These are phyloP conservation scores for Phaeosphaeriaceae sp. DNA, from an alignment of 2,329 filamentous ascomycete genomes.

Conservation along the genomic window DNA sequence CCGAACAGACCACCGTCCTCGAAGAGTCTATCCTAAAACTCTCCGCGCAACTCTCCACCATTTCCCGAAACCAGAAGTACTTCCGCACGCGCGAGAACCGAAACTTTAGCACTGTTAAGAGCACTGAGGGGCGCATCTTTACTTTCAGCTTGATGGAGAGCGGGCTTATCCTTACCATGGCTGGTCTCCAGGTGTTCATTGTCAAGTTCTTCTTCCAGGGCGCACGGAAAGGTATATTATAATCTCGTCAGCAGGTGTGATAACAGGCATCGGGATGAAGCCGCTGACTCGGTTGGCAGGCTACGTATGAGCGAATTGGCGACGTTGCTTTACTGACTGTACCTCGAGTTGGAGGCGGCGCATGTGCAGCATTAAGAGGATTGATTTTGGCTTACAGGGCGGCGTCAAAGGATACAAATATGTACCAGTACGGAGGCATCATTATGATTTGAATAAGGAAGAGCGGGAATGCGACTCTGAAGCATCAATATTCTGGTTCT, in stretches of 20 bases:
- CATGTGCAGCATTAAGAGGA: background rate
- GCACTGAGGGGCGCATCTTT: constrained; percentile 93
- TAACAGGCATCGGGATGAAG: constrained; percentile 2
- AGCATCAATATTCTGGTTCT: background rate
- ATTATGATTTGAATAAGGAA: background rate
- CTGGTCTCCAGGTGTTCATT: constrained; percentile 93
- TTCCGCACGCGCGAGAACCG: constrained; percentile 98
- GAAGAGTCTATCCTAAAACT: constrained; percentile 97
- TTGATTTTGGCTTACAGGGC: background rate
- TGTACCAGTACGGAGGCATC: constrained; percentile 1
- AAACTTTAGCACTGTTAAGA: constrained; percentile 97
- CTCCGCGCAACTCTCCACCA: constrained; percentile 89
- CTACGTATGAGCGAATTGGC: constrained; percentile 21
- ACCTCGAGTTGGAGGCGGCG: background rate
- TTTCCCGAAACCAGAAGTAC: constrained; percentile 98
- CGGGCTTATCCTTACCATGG: constrained; percentile 92
- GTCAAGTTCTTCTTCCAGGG: constrained; percentile 99
- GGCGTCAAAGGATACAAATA: background rate
- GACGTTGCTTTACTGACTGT: background rate
- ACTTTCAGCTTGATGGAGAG: constrained; percentile 97
- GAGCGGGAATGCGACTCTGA: background rate
- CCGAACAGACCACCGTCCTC: constrained; percentile 86
- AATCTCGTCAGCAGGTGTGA: constrained; percentile 4
- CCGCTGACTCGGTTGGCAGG: constrained; percentile 32
- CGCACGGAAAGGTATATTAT: constrained; percentile 65